Base-by-base conservation (phyloP, 495 filamentous ascomycete genomes). In the Penicillium waksmanii region DNA sequence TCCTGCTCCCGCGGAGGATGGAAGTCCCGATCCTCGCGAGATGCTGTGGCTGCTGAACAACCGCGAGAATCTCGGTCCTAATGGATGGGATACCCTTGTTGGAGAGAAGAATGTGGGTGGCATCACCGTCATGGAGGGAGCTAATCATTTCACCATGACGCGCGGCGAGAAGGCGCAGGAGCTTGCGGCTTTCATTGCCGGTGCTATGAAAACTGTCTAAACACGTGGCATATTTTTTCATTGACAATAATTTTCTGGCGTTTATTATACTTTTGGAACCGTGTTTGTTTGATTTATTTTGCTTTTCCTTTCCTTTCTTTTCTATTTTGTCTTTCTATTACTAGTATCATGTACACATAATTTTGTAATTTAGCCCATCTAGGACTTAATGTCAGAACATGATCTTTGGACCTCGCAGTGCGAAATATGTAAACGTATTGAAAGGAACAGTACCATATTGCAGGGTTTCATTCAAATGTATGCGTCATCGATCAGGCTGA, bases 11-110 rank as follows among this genome's bases (percentile, higher is more conserved):
- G 84, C 84, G 35, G 80, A 83, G 48, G 85, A 87, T 67, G 84
- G 90, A 59, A 77, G 73, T 58, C 60, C 68, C 8, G 75, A 78
- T 57, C 73, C 73, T 2, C 63, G 71, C 9, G 82, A 94, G 74
- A 90, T 91, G 67, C 75, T 84, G 57, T 96, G 91, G 86, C 75
- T 96, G 25, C 77, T 94, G 5, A 85, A 92, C 69, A 89, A 94
- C 75, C 80, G 89, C 42, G 84, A 86, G 0, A 87, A 93, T 67
- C 90, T 96, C 58, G 86, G 87, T 11, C 84, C 88, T 43, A 91
- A 92, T 72, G 81, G 85, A 40, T 96, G 92, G 92, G 89, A 89
- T 58, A 86, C 89, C 55, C 85, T 90, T 19, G 74, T 92, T 25
- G 87, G 88, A 35, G 58, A 74, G 12, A 72, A 85, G 57, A 90